Evolutionary conservation across 1,139 yeast genomes (phyloP).

Genomic region (Debaryomyces subglobosus): DNA sequence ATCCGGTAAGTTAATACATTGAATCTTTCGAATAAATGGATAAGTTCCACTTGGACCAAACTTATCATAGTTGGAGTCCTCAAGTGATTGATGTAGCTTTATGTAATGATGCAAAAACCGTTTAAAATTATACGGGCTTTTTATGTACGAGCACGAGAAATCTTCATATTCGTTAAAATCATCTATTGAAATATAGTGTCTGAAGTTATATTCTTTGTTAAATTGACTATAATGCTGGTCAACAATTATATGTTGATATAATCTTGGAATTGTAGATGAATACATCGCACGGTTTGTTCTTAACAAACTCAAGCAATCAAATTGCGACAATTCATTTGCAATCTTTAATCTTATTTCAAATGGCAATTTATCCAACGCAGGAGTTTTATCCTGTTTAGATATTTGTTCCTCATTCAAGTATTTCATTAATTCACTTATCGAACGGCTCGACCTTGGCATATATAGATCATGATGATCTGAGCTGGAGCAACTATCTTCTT

Average conservation of each 20-base stretch:
- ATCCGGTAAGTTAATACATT: constrained; percentile 37
- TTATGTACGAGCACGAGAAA: constrained; percentile 33
- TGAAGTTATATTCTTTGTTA: constrained; percentile 31
- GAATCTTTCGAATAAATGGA: constrained; percentile 24
- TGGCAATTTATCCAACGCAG: constrained; percentile 33
- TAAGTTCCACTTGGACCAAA: constrained; percentile 4
- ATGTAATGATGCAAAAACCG: constrained; percentile 27
- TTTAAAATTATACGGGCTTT: constrained; percentile 37
- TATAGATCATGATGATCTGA: neutral
- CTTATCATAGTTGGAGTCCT: neutral
- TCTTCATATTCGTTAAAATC: constrained; percentile 12
- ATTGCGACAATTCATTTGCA: constrained; percentile 41
- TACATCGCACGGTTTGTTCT: constrained; percentile 33
- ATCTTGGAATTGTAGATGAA: constrained; percentile 30
- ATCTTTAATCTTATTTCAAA: constrained; percentile 38
- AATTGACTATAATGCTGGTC: constrained; percentile 42
- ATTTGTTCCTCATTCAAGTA: constrained; percentile 4
- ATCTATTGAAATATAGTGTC: constrained; percentile 8
- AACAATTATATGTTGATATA: constrained; percentile 43
- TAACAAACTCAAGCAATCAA: constrained; percentile 41
- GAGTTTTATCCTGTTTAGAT: neutral
- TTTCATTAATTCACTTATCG: neutral
- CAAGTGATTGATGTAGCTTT: neutral
- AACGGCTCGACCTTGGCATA: neutral
- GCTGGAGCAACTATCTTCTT: neutral